A percentile compares a stretch with the other conserved stretches of the same genome.
Conservation (phyloP, 2,329 filamentous ascomycete species). For the Penicillium fuscoglaucum region DNA sequence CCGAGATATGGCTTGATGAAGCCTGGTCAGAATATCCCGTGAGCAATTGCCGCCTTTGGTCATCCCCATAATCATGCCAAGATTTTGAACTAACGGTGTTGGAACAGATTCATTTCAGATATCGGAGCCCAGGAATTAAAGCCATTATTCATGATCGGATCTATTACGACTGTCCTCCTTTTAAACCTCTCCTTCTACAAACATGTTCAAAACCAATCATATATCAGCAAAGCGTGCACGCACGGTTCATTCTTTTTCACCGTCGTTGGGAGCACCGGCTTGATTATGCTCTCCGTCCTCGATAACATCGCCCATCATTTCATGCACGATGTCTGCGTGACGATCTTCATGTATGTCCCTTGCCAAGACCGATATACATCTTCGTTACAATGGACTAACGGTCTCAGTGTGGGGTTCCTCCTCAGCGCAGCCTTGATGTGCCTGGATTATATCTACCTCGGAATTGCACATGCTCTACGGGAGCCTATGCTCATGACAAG, state of each 20-base stretch:
- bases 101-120: constrained; percentile 20
- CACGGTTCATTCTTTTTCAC: constrained; percentile 20
- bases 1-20: constrained; percentile 22
- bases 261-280: constrained; percentile 18
- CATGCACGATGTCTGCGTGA: constrained; percentile 20
- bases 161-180: constrained; percentile 18
- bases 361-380: background rate
- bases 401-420: constrained; percentile 15
- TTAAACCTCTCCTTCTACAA: constrained; percentile 21
- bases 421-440: constrained; percentile 20
- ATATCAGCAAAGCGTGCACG: constrained; percentile 16
- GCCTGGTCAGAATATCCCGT: constrained; percentile 23
- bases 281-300: constrained; percentile 19
- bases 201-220: constrained; percentile 18
- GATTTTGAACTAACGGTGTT: background rate
- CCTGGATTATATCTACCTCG: constrained; percentile 21
- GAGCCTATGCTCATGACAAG: constrained; percentile 20
- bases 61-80: background rate
- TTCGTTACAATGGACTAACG: constrained; percentile 5
- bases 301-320: constrained; percentile 21
- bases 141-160: constrained; percentile 20
- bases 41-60: background rate
- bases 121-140: constrained; percentile 20
- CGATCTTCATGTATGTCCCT: constrained; percentile 19
- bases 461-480: constrained; percentile 11